Conservation (phyloP, 495 filamentous ascomycete genomes). For the Podospora anserina region DNA sequence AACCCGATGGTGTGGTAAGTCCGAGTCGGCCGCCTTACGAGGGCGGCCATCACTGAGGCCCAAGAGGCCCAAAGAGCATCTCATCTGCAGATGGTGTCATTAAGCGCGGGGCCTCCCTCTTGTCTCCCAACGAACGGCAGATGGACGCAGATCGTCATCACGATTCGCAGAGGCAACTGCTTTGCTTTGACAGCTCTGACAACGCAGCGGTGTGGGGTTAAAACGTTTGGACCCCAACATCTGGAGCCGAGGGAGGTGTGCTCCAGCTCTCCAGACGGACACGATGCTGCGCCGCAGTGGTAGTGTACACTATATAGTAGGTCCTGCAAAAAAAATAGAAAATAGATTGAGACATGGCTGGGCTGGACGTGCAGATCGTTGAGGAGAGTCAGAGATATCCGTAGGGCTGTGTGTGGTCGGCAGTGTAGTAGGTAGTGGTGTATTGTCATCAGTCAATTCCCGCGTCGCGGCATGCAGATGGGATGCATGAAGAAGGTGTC, state of each 20-base stretch:
- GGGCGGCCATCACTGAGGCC: background rate
- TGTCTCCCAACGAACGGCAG: background rate
- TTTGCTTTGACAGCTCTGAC: too few species aligned
- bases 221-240: slow-evolving; percentile 4
- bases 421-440: background rate
- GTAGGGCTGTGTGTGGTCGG: background rate
- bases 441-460: background rate
- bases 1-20: background rate
- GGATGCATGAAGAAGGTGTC: background rate
- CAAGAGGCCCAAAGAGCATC: background rate
- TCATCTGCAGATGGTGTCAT: background rate
- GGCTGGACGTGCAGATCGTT: slow-evolving; percentile 3
- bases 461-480: background rate
- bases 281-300: background rate
- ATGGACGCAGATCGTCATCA: background rate
- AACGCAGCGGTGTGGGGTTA: background rate
- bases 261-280: background rate
- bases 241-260: background rate
- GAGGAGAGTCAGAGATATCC: background rate
- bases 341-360: background rate
- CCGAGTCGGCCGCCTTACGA: background rate
- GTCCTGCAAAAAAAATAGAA: background rate
- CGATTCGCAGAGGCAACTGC: background rate
- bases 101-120: background rate
- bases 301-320: too few species aligned